Base-by-base conservation (phyloP, 768 basidiomycete genomes). In the Termitomyces eurrhizus region DNA sequence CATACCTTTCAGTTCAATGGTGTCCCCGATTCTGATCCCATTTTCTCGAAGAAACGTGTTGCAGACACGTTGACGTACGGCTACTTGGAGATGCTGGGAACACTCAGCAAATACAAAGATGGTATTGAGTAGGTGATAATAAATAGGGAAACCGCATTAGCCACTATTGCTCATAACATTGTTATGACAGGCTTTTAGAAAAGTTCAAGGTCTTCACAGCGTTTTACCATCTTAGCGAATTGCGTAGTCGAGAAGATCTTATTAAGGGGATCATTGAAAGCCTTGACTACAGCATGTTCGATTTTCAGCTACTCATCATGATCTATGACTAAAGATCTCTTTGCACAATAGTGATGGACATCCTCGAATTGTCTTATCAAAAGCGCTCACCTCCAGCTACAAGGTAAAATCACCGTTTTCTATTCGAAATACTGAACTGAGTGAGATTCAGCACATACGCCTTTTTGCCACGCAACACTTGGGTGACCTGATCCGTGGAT, bases 51-150 rank as follows among this genome's bases (percentile, higher is more conserved):
- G 69, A 82, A 86, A 64, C 82, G 93, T 7, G 81, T 98, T 52
- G 80, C 88, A 44, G 87, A 88, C 18, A 94, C 93, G 0, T 74
- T 99, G 66, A 92, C 93, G 0, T 90, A 85, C 66, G 96, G 95
- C 0, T 98, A 98, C 72, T 85, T 99, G 65, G 94, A 97, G 67
- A 95, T 99, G 88, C 81, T 99, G 3, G 96, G 96, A 8, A 88
- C 85, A 1, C 78, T 99, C 50, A 96, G 92, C 76, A 93, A 89
- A 68, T 86, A 88, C 63, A 82, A 86, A 52, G 93, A 97, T 51
- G 97, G 97, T 29, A 83, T 95, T 26, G 90, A 92, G 95, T 95
- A 70, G 65, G 90, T 76, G 48, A 42, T 46, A 41, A 21, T 46
- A 41, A n/a, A 59, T n/a, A 53, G 21, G 42, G 42, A 37, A 29